phyloP scores from a whole-genome alignment of 2,329 filamentous ascomycete species.

The Fusarium sp. region DNA sequence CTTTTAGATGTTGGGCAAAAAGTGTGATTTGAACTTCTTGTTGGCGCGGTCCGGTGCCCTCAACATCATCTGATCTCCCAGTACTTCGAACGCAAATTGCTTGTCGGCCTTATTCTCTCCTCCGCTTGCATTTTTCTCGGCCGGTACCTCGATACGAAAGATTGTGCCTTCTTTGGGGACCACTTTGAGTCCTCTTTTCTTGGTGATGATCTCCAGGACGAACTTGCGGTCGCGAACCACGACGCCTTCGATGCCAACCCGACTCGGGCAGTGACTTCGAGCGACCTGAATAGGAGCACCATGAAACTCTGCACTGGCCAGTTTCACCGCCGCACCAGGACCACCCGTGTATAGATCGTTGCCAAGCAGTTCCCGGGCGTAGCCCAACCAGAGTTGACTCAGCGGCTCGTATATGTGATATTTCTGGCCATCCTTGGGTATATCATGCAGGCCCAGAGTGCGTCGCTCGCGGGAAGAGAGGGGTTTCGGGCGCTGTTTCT shows the following conservation, averaged over 20 bases:
- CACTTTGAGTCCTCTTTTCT: constrained; percentile 76
- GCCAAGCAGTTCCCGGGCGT: constrained; percentile 85
- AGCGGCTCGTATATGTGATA: constrained; percentile 84
- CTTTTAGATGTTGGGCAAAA: constrained; percentile 78
- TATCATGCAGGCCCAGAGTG: constrained; percentile 76
- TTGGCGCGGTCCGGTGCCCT: constrained; percentile 87
- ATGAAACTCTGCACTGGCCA: constrained; percentile 90
- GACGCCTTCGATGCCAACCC: constrained; percentile 88
- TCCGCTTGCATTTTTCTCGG: constrained; percentile 20
- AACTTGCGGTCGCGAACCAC: constrained; percentile 90
- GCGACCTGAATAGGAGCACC: constrained; percentile 87
- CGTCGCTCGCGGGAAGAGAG: constrained; percentile 86
- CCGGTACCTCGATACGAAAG: constrained; percentile 80
- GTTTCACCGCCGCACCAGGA: constrained; percentile 74
- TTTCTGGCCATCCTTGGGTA: constrained; percentile 71
- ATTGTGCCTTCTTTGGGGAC: constrained; percentile 92
- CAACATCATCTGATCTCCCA: constrained; percentile 88
- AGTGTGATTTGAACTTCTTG: constrained; percentile 91
- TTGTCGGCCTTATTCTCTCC: constrained; percentile 38
- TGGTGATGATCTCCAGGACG: constrained; percentile 86
- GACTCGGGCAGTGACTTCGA: constrained; percentile 80
- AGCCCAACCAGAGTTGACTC: constrained; percentile 83
- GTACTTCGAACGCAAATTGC: constrained; percentile 81
- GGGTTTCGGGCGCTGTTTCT: constrained; percentile 70
- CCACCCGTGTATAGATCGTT: constrained; percentile 68